phyloP scores from a whole-genome alignment of 371 early-diverging fungal species.

The Actinomucor elegans region DNA sequence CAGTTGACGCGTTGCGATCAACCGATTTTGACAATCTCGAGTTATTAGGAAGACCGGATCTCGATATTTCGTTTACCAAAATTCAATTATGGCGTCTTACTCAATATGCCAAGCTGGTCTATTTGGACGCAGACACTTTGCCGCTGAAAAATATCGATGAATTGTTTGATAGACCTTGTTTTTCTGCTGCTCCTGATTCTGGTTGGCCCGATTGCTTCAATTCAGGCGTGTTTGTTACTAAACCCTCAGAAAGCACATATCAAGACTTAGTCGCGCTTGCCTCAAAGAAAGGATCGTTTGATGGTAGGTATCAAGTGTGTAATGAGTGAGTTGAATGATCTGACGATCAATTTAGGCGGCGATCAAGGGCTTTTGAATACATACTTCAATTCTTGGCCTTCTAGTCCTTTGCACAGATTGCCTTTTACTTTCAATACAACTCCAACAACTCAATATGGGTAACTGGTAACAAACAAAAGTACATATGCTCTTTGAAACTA shows the following conservation, averaged over 20 bases:
- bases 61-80: slow-evolving; percentile 88
- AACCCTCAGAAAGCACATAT: slow-evolving; percentile 62
- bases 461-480: slow-evolving; percentile 5
- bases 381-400: slow-evolving; percentile 83
- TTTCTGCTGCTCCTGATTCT: slow-evolving; percentile 84
- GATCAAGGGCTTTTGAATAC: slow-evolving; percentile 94
- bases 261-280: slow-evolving; percentile 57
- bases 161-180: slow-evolving; percentile 74
- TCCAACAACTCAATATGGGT: slow-evolving; percentile 85
- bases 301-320: too few species aligned
- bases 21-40: slow-evolving; percentile 56
- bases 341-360: slow-evolving; percentile 83
- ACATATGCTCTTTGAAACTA: not conserved
- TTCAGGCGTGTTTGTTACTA: slow-evolving; percentile 89
- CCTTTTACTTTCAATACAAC: slow-evolving; percentile 94
- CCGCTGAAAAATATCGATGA: slow-evolving; percentile 80
- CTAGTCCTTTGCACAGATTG: slow-evolving; percentile 61
- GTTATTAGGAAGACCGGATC: slow-evolving; percentile 86
- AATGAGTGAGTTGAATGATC: too few species aligned
- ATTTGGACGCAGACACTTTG: slow-evolving; percentile 89
- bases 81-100: slow-evolving; percentile 80
- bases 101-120: slow-evolving; percentile 70
- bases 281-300: slow-evolving; percentile 67
- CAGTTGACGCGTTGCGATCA: slow-evolving; percentile 59
- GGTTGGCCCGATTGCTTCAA: slow-evolving; percentile 97